A percentile compares a stretch with the other conserved stretches of the same genome.
Conservation (phyloP, 1,284 basidiomycete genomes). For the Pseudomicrostroma phylloplanum region DNA sequence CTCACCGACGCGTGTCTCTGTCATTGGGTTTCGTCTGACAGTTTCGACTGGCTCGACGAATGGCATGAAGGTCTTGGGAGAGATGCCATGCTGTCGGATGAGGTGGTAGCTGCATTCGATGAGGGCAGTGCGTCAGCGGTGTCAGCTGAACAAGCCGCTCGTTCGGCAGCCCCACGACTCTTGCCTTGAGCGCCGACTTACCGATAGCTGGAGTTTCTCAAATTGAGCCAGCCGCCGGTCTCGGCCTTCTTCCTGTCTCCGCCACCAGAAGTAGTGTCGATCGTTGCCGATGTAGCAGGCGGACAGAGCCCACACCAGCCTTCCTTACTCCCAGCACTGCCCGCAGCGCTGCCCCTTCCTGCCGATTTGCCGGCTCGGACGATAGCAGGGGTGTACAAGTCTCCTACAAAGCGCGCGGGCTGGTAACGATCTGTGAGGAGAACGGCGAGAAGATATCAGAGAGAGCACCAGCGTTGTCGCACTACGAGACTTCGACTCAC, state of each 20-base stretch:
- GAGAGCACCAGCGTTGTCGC: no score
- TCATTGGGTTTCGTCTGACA: neutral
- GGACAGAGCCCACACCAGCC: slow-evolving; percentile 5
- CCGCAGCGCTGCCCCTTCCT: neutral
- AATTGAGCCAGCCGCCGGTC: slow-evolving; percentile 3
- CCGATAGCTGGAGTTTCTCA: slow-evolving; percentile 5
- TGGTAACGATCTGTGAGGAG: slow-evolving; percentile 1
- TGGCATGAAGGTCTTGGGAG: neutral
- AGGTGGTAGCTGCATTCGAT: neutral
- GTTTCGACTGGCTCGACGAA: neutral
- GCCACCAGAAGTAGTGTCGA: neutral
- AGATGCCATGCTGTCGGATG: slow-evolving; percentile 5
- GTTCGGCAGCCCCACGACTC: no score
- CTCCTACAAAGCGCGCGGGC: neutral
- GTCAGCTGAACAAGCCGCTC: neutral
- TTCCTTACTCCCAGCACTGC: neutral
- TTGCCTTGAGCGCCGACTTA: neutral
- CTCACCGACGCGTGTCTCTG: neutral
- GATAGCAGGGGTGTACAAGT: slow-evolving; percentile 5
- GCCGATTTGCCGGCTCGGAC: slow-evolving; percentile 4
- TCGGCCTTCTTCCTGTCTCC: neutral
- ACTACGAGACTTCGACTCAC: no score
- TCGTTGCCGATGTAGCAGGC: neutral
- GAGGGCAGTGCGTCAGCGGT: neutral
- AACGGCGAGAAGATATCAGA: no score